Base-by-base conservation (phyloP, 306 rosid genomes). In the Acacia acuminata region DNA sequence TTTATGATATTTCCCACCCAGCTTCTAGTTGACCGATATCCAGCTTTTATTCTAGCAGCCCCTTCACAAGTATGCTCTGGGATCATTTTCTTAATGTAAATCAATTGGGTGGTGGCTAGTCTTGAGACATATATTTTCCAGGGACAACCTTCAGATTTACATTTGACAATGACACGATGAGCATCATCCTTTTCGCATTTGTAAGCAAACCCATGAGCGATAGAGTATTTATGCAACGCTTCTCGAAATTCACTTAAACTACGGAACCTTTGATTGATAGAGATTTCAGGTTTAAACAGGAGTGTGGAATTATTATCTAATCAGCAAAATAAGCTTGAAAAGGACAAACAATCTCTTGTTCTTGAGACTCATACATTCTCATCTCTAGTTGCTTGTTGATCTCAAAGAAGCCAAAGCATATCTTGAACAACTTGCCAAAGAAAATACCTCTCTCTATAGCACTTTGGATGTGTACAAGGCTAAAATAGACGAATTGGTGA, bases 1-100 rank as follows among this genome's bases (percentile, higher is more conserved):
- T 93, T 96, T 76, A 96, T 96, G 82, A 96, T 93, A 84, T 87
- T 96, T 81, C 99, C 98, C 84, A 96, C 98, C 99, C 98, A 96
- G 77, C 98, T 98, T 85, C 96, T 90, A 22, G 98, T 93, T 24
- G 98, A 95, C 30, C 97, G 94, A 86, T 96, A 93, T 76, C 98
- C 99, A 60, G 97, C 97, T 91, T 96, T 96, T 74, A 92, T 94
- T 90, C 94, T 96, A 5, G 91, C 84, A 63, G 97, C 92, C 65
- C 99, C 99, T 82, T 93, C 98, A 83, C 99, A 96, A 24, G 93
- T 90, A 84, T 96, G 99, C 74, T 84, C 60, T n/a, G 82, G 24
- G 79, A 81, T 88, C 99, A 96, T 96, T 87, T 90, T 93, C 91
- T 96, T 96, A 50, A 92, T 92, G 88, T 97, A 96, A 83, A 96